Base-by-base conservation (phyloP, 805 yeast genomes). In the Metschnikowia lachancei region DNA sequence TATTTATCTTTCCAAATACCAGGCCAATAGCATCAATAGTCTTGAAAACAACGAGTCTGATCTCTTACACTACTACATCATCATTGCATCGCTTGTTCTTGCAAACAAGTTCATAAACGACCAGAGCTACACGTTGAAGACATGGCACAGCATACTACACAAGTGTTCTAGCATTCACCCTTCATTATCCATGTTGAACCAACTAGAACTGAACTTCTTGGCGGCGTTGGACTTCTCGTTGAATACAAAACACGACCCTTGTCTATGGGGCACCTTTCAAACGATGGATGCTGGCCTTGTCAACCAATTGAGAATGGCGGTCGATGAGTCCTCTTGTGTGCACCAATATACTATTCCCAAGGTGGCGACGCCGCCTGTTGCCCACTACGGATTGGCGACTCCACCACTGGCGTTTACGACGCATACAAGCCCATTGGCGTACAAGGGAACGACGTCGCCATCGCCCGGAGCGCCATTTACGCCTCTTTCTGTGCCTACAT, bases 81-180 rank as follows among this genome's bases (percentile, higher is more conserved):
- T 54, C 13, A 39, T 55, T n/a, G 48, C 58, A 10, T 39, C 59
- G 20, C 55, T 55, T 16, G 43, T 54, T 2, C 43, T 55, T 5
- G 50, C 59, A 35, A 55, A 77, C 58, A 77, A 77, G 57, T 61
- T 72, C 18, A 66, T 61, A 47, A 78, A 77, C 55, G 82, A 77
- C 52, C 78, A 73, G 42, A 69, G 75, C 35, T 77, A 75, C 50
- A 75, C 80, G 2, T 62, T 74, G 53, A 75, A 75, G 51, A 77
- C 81, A 19, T 74, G 82, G 82, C 61, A 74, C 10, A 60, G 55
- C 48, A 47, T 55, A 10, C 44, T 55, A 11, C 22, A 34, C 45
- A 51, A 50, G 32, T 46, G 43, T 33, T 42, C 46, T 36, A 30
- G 26, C 36, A 43, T 55, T 19, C 44, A 43, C 19, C 43, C 51